Conservation (phyloP, 768 basidiomycete species). For the Amanita muscaria region DNA sequence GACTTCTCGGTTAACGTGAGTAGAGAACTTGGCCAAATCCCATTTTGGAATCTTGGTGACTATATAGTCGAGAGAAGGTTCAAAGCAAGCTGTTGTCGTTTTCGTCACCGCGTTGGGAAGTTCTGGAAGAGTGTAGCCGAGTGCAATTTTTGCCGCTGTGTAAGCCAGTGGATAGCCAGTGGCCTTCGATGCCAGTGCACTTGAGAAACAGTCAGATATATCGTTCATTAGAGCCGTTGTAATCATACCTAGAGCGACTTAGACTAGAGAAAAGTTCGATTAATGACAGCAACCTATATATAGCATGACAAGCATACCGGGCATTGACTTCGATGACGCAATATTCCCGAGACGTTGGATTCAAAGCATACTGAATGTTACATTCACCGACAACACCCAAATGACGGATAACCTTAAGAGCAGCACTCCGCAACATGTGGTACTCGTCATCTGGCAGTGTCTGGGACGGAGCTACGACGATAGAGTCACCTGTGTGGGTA, state of each 20-base stretch:
- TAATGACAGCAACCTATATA: slow-evolving; percentile 1
- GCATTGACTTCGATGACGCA: slow-evolving; percentile 98
- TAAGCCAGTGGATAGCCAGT: slow-evolving; percentile 99
- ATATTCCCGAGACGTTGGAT: slow-evolving; percentile 88
- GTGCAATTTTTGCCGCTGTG: slow-evolving; percentile 97
- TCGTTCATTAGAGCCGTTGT: background rate
- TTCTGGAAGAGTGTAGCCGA: slow-evolving; percentile 95
- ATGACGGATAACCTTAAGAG: slow-evolving; percentile 91
- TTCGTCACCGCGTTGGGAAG: slow-evolving; percentile 98
- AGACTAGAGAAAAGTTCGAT: slow-evolving; percentile 29
- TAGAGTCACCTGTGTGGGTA: slow-evolving; percentile 98
- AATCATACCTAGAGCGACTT: slow-evolving; percentile 68
- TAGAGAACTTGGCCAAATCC: slow-evolving; percentile 96
- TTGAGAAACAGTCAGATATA: slow-evolving; percentile 19
- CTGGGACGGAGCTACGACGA: slow-evolving; percentile 97
- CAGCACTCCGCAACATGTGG: slow-evolving; percentile 97
- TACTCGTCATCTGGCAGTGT: slow-evolving; percentile 97
- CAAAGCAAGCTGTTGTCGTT: slow-evolving; percentile 98
- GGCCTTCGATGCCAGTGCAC: slow-evolving; percentile 95
- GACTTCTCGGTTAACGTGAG: slow-evolving; percentile 88
- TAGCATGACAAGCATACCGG: slow-evolving; percentile 38
- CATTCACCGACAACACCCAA: slow-evolving; percentile 91
- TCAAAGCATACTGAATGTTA: slow-evolving; percentile 97
- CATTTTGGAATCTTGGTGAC: slow-evolving; percentile 99
- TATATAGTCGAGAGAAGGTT: slow-evolving; percentile 97